phyloP scores from a whole-genome alignment of 805 yeast species.

The Lipomyces lipofer region DNA sequence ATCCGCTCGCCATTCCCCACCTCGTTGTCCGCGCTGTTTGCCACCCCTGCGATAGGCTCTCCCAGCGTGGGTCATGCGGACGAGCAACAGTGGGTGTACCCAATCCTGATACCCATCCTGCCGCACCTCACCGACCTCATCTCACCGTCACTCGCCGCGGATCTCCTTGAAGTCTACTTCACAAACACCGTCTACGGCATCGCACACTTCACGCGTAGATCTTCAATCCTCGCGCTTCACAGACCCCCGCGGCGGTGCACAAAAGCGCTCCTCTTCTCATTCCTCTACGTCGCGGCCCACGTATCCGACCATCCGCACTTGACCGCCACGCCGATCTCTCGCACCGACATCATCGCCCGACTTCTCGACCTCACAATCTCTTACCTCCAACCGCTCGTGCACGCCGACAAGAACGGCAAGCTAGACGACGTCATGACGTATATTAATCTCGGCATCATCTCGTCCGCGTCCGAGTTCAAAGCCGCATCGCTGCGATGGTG shows the following conservation, averaged over 20 bases:
- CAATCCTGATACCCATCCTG: slow-evolving; percentile 34
- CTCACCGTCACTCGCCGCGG: slow-evolving; percentile 35
- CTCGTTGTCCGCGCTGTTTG: slow-evolving; percentile 20
- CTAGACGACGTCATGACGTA: slow-evolving; percentile 39
- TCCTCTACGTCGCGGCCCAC: slow-evolving; percentile 38
- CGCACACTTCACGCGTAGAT: slow-evolving; percentile 34
- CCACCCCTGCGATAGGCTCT: slow-evolving; percentile 17
- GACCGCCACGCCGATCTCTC: slow-evolving; percentile 36
- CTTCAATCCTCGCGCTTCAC: slow-evolving; percentile 32
- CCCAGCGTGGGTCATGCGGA: slow-evolving; percentile 7
- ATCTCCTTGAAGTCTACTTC: slow-evolving; percentile 37
- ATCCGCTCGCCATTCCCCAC: slow-evolving; percentile 22
- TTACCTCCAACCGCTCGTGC: slow-evolving; percentile 34
- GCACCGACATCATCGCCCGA: slow-evolving; percentile 32
- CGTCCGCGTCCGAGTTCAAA: slow-evolving; percentile 40
- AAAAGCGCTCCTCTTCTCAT: slow-evolving; percentile 34
- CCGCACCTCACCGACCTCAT: slow-evolving; percentile 28
- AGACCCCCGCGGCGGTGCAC: slow-evolving; percentile 31
- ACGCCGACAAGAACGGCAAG: slow-evolving; percentile 33
- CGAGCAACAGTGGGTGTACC: slow-evolving; percentile 20
- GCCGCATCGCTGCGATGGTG: slow-evolving; percentile 40
- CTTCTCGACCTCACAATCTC: slow-evolving; percentile 34
- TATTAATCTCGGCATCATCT: slow-evolving; percentile 38
- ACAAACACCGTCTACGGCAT: slow-evolving; percentile 37
- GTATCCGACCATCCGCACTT: slow-evolving; percentile 37